These are phyloP conservation scores for Vitis riparia DNA, from an alignment of 164 flowering plant species.

Conservation along the genomic window DNA sequence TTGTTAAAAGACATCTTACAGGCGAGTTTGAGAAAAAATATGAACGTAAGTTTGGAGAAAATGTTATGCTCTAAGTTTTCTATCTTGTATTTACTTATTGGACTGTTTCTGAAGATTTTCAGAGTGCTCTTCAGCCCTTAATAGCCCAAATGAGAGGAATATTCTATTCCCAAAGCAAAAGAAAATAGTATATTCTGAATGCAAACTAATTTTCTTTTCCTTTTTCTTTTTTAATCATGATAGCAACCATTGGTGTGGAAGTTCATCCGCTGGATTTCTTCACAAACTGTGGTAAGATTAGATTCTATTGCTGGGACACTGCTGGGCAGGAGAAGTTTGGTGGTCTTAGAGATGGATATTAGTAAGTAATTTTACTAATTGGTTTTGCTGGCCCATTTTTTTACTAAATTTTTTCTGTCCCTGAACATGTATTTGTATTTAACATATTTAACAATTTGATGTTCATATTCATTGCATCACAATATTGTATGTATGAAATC, in stretches of 20 bases:
- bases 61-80: neutral
- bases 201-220: neutral
- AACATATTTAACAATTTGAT: too few relatives aligned
- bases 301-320: slow-evolving; percentile 86
- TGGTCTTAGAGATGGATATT: slow-evolving; percentile 82
- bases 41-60: slow-evolving; percentile 57
- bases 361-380: slow-evolving; percentile 35
- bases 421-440: too few relatives aligned
- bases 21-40: slow-evolving; percentile 92
- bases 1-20: slow-evolving; percentile 81
- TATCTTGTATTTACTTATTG: neutral
- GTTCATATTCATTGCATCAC: too few relatives aligned
- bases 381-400: neutral
- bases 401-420: too few relatives aligned
- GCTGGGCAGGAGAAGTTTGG: slow-evolving; percentile 90
- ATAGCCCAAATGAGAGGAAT: neutral
- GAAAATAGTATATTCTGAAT: neutral
- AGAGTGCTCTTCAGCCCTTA: neutral
- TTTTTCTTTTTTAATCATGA: neutral
- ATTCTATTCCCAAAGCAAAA: too few relatives aligned
- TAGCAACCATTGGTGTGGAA: slow-evolving; percentile 89
- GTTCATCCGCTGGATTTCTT: slow-evolving; percentile 86
- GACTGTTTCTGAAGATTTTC: neutral
- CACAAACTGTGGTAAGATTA: slow-evolving; percentile 72
- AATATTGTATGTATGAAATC: too few relatives aligned